Conservation (phyloP, 495 filamentous ascomycete genomes). For the Neurospora sublineolata region DNA sequence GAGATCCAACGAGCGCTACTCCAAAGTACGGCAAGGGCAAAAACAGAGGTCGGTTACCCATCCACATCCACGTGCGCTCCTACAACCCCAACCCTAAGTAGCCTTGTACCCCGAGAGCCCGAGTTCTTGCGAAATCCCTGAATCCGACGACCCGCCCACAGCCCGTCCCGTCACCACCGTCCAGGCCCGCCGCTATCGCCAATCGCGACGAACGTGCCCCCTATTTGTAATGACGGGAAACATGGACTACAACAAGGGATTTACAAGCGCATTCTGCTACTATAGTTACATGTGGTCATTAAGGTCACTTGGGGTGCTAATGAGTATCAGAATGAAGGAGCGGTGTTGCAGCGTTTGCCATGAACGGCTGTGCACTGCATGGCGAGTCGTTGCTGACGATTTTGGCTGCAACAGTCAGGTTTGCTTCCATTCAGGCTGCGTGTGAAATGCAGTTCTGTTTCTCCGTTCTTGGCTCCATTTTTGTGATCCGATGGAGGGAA, state of each 20-base stretch:
- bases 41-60: not conserved
- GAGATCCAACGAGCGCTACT: not conserved
- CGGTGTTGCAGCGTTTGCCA: not conserved
- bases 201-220: not conserved
- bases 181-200: not conserved
- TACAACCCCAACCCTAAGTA: conserved; percentile 23
- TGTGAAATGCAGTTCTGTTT: not conserved
- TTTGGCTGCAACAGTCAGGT: not conserved
- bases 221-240: not conserved
- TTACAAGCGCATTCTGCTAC: not conserved
- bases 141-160: not conserved
- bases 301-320: not conserved
- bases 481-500: not conserved
- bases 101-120: conserved; percentile 8
- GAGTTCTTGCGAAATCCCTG: not conserved
- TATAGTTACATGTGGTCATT: not conserved
- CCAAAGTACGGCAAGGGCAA: not conserved
- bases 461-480: not conserved
- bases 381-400: not conserved
- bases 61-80: not conserved
- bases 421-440: not conserved
- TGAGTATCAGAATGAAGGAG: not conserved
- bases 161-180: not conserved
- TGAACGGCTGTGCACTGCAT: not conserved
- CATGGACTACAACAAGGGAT: not conserved